Evolutionary conservation across 768 basidiomycete genomes (phyloP).

Genomic region (Boletus speciosus): DNA sequence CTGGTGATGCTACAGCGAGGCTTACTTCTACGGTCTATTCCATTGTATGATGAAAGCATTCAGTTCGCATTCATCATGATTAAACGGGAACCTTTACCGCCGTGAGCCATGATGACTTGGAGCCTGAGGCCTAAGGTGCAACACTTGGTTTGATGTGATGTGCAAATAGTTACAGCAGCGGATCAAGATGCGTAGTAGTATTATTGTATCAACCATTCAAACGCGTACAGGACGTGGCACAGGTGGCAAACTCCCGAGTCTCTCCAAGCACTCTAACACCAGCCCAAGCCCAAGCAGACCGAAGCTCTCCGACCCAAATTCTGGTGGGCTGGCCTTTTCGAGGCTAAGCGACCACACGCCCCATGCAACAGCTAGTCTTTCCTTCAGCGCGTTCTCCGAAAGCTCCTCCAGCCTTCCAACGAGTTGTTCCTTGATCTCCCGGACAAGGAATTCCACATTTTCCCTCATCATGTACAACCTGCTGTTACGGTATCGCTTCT

Average conservation of each 20-base stretch:
- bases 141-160: not conserved
- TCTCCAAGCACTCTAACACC: conserved; percentile 57
- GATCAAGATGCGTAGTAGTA: not conserved
- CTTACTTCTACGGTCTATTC: conserved; percentile 18
- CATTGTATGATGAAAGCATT: not conserved
- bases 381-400: conserved; percentile 29
- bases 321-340: conserved; percentile 30
- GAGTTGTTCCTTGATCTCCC: conserved; percentile 42
- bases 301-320: conserved; percentile 62
- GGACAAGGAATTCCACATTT: conserved; percentile 51
- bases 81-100: conserved; percentile 8
- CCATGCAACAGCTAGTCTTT: conserved; percentile 56
- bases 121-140: not conserved
- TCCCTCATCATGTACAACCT: conserved; percentile 61
- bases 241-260: conserved; percentile 31
- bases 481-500: conserved; percentile 56
- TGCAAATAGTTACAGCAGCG: not conserved
- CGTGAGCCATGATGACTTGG: conserved; percentile 13
- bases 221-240: conserved; percentile 4
- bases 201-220: not conserved
- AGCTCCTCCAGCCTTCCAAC: conserved; percentile 30
- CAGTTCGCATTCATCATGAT: conserved; percentile 1
- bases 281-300: conserved; percentile 59
- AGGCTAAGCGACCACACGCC: conserved; percentile 58
- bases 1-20: not conserved